Conservation (phyloP, 2,329 filamentous ascomycete genomes). For the Xylaria sp. region DNA sequence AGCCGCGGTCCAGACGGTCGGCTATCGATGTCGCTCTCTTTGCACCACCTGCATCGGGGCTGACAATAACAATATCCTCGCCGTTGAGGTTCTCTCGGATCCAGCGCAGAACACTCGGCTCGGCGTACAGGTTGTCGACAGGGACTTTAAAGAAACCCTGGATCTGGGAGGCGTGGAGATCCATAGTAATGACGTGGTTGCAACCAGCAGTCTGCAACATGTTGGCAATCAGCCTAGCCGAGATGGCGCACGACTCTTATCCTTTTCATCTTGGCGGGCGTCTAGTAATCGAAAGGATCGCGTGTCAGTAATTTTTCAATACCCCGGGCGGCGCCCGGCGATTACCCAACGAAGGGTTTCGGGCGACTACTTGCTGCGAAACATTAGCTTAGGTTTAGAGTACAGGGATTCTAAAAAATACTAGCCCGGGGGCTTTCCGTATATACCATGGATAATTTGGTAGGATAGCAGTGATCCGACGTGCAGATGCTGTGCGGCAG, state of each 20-base stretch:
- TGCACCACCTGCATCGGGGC: slow-evolving; percentile 92
- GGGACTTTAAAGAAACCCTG: slow-evolving; percentile 93
- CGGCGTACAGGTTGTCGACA: slow-evolving; percentile 85
- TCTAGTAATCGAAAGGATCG: too few relatives aligned
- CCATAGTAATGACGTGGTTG: slow-evolving; percentile 95
- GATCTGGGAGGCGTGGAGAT: slow-evolving; percentile 92
- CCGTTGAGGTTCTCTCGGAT: slow-evolving; percentile 86
- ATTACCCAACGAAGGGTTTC: too few relatives aligned
- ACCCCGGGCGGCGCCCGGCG: too few relatives aligned
- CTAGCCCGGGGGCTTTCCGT: too few relatives aligned
- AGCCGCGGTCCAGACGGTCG: slow-evolving; percentile 87
- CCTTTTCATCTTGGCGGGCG: slow-evolving; percentile 97
- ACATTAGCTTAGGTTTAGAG: too few relatives aligned
- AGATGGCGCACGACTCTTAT: slow-evolving; percentile 92
- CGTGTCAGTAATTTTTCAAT: too few relatives aligned
- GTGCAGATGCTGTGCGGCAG: slow-evolving; percentile 76
- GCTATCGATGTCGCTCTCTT: slow-evolving; percentile 94
- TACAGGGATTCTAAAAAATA: too few relatives aligned
- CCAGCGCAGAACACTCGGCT: slow-evolving; percentile 91
- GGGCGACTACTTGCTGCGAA: too few relatives aligned
- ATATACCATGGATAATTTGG: slow-evolving; percentile 98
- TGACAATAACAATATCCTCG: slow-evolving; percentile 90
- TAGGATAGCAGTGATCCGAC: slow-evolving; percentile 93
- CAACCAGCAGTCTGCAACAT: slow-evolving; percentile 96
- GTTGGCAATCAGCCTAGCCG: slow-evolving; percentile 93